Conservation (phyloP, 1,284 basidiomycete species). For the Naganishia sp. region DNA sequence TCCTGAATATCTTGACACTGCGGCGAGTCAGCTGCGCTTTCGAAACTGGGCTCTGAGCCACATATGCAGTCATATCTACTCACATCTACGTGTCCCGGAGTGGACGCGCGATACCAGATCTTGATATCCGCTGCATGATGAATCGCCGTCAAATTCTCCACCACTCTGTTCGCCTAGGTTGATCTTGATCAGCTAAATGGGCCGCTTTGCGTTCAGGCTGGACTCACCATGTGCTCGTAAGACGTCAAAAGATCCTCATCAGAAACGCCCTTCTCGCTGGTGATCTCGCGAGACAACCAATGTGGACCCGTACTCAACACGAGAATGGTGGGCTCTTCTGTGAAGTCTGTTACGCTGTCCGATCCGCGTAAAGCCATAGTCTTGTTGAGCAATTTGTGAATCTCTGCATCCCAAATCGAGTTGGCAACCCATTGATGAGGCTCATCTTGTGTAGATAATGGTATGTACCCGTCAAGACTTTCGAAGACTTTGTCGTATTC, state of each 20-base stretch:
- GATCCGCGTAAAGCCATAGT: neutral
- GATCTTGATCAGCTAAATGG: neutral
- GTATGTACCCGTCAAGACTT: conserved; percentile 8
- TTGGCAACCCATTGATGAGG: conserved; percentile 24
- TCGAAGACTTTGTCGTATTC: conserved; percentile 26
- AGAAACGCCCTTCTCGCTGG: neutral
- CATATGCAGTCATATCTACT: neutral
- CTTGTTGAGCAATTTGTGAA: conserved; percentile 2
- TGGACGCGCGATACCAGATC: conserved; percentile 20
- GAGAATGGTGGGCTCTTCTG: conserved; percentile 22
- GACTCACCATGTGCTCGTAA: conserved; percentile 25
- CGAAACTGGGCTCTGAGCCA: no score
- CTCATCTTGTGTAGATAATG: conserved; percentile 6
- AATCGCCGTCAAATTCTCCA: conserved; percentile 7
- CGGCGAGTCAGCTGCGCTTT: no score
- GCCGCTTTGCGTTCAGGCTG: neutral
- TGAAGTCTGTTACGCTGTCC: neutral
- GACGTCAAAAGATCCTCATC: conserved; percentile 14
- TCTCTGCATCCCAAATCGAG: conserved; percentile 18
- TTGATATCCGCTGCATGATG: neutral
- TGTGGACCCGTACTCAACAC: conserved; percentile 29
- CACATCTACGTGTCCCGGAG: conserved; percentile 21
- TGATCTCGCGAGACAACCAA: conserved; percentile 21
- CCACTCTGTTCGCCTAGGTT: conserved; percentile 6
- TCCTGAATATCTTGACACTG: conserved; percentile 3